Evolutionary conservation across 1,284 basidiomycete genomes (phyloP).

Genomic region (Leccinum fallax): DNA sequence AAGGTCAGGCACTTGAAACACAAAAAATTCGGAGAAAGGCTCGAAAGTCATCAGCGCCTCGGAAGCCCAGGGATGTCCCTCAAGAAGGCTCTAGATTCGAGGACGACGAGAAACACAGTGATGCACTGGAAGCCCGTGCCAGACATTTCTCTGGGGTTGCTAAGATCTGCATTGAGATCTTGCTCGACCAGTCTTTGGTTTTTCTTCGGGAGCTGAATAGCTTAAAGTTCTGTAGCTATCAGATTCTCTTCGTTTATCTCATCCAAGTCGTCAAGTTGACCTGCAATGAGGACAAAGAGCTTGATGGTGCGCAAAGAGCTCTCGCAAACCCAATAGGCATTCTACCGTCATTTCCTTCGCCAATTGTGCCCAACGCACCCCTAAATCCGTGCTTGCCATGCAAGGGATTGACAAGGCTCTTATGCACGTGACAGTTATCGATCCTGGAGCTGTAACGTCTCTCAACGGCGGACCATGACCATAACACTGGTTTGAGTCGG

Average conservation of each 20-base stretch:
- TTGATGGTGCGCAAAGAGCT: slow-evolving; percentile 1
- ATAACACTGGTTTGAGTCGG: slow-evolving; percentile 57
- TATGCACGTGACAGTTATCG: slow-evolving; percentile 70
- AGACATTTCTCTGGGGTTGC: too few species aligned
- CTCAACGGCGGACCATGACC: slow-evolving; percentile 43
- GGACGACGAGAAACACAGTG: slow-evolving; percentile 8
- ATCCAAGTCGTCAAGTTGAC: too few species aligned
- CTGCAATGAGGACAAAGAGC: slow-evolving; percentile 31
- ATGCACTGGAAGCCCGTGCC: neutral
- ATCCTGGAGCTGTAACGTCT: slow-evolving; percentile 53
- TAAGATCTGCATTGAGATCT: too few species aligned
- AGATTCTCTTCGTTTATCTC: too few species aligned
- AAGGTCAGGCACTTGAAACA: slow-evolving; percentile 34
- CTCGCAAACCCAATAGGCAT: slow-evolving; percentile 23
- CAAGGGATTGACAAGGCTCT: slow-evolving; percentile 81
- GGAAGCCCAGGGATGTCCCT: slow-evolving; percentile 5
- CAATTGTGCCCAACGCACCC: slow-evolving; percentile 61
- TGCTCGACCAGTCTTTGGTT: too few species aligned
- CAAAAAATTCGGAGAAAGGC: slow-evolving; percentile 32
- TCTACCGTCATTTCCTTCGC: slow-evolving; percentile 60
- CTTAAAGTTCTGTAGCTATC: too few species aligned
- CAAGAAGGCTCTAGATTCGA: slow-evolving; percentile 14
- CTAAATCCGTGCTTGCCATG: slow-evolving; percentile 55
- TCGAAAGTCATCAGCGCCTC: slow-evolving; percentile 26
- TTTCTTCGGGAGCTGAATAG: too few species aligned